Conservation (phyloP, 208 protist genomes). For the Acanthamoeba triangularis region DNA sequence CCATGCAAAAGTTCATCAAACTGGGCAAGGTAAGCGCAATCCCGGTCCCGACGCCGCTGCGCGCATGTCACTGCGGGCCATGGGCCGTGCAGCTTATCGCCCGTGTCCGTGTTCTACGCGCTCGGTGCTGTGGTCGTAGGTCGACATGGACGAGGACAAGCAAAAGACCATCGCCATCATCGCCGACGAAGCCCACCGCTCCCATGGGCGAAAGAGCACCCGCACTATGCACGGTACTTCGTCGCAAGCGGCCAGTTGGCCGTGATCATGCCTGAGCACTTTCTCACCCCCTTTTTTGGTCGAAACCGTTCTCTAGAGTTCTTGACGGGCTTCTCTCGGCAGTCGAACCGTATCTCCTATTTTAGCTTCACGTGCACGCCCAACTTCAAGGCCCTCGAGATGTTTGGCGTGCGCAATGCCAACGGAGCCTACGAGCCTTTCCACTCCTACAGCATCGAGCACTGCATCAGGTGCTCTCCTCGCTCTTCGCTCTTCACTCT, state of each 20-base stretch:
- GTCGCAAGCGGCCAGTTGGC: too few relatives aligned
- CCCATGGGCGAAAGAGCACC: constrained; percentile 67
- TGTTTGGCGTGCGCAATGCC: constrained; percentile 55
- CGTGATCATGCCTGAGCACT: background rate
- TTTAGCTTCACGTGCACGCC: constrained; percentile 77
- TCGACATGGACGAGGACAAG: background rate
- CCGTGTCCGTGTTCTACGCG: background rate
- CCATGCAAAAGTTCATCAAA: constrained; percentile 75
- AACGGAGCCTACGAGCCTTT: constrained; percentile 34
- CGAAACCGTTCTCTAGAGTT: constrained; percentile 6
- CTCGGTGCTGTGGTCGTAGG: background rate
- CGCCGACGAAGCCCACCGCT: constrained; percentile 70
- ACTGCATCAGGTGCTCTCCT: background rate
- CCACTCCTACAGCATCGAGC: constrained; percentile 66
- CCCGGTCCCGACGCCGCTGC: background rate
- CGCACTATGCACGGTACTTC: constrained; percentile 68
- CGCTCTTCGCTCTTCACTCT: too few relatives aligned
- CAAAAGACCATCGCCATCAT: constrained; percentile 71
- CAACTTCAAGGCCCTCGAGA: constrained; percentile 65
- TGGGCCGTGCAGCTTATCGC: background rate
- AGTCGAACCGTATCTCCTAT: constrained; percentile 43
- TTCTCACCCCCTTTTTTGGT: background rate
- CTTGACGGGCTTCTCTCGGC: constrained; percentile 70
- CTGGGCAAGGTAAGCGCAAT: background rate
- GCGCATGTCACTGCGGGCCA: background rate